These are phyloP conservation scores for Pseudogymnoascus sp. DNA, from an alignment of 2,329 filamentous ascomycete genomes.

Conservation along the genomic window DNA sequence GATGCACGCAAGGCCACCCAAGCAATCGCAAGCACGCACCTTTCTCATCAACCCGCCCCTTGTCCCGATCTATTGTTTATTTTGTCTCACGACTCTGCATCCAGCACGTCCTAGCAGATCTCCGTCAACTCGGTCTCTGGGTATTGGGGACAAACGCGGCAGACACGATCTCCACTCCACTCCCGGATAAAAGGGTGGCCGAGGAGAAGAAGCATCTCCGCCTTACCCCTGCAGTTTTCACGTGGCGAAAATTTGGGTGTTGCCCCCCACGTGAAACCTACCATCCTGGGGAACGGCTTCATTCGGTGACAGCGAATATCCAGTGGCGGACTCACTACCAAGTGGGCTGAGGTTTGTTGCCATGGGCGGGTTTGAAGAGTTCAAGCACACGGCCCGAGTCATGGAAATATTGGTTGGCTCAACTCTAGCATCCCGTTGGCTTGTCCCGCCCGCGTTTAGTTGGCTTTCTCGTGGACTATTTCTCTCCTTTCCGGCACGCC, in stretches of 20 bases:
- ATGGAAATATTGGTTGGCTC: neutral
- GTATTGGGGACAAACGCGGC: neutral
- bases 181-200: neutral
- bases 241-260: neutral
- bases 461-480: neutral
- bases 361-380: neutral
- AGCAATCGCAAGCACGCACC: neutral
- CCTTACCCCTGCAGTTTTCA: neutral
- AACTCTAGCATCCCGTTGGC: neutral
- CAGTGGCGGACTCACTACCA: neutral
- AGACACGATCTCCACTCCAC: neutral
- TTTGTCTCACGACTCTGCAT: neutral
- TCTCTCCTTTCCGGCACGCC: neutral
- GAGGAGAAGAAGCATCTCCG: neutral
- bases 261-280: neutral
- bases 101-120: neutral
- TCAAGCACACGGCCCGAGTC: neutral
- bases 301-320: neutral
- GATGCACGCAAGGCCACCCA: neutral
- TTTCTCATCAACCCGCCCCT: neutral
- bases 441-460: conserved; percentile 3
- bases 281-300: neutral
- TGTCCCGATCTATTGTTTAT: neutral
- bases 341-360: neutral
- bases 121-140: neutral